Percentiles rank a stretch among this genome's conserved stretches.
phyloP scores from a whole-genome alignment of 2,329 filamentous ascomycete species.

The Colletotrichum somersetense region DNA sequence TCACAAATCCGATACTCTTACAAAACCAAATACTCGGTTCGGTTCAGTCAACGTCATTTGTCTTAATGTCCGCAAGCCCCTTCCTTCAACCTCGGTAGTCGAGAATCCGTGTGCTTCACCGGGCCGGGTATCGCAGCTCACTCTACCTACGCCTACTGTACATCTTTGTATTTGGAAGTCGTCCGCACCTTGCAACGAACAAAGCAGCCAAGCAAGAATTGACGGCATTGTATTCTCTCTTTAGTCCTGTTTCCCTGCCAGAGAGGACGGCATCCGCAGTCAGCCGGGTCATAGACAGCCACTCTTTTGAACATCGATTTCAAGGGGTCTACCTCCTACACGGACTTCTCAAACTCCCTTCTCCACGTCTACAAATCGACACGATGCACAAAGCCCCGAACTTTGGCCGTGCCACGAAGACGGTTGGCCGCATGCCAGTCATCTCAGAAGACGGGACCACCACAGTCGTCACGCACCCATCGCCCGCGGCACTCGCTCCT shows the following conservation, averaged over 20 bases:
- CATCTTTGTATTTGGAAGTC: background rate
- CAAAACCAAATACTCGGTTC: conserved; percentile 7
- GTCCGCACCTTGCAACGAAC: background rate
- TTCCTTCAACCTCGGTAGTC: background rate
- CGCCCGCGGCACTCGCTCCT: conserved; percentile 2
- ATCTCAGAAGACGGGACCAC: conserved; percentile 53
- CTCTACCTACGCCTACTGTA: background rate
- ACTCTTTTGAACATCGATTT: background rate
- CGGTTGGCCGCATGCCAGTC: conserved; percentile 52
- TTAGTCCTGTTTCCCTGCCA: too few relatives aligned
- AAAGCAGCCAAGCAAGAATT: background rate
- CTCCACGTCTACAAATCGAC: background rate
- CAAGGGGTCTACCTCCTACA: background rate
- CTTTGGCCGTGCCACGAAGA: conserved; percentile 45
- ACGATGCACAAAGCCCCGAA: conserved; percentile 42
- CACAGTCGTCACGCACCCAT: conserved; percentile 2
- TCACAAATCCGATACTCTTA: background rate
- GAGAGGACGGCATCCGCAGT: background rate
- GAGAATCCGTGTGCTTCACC: background rate
- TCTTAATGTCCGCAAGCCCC: background rate
- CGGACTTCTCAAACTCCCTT: background rate
- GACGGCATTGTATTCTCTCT: conserved; percentile 7
- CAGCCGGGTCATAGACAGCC: background rate
- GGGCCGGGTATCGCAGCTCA: conserved; percentile 9
- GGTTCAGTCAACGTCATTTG: conserved; percentile 7